Conservation (phyloP, 2,329 filamentous ascomycete species). For the Aspergillus melleus region DNA sequence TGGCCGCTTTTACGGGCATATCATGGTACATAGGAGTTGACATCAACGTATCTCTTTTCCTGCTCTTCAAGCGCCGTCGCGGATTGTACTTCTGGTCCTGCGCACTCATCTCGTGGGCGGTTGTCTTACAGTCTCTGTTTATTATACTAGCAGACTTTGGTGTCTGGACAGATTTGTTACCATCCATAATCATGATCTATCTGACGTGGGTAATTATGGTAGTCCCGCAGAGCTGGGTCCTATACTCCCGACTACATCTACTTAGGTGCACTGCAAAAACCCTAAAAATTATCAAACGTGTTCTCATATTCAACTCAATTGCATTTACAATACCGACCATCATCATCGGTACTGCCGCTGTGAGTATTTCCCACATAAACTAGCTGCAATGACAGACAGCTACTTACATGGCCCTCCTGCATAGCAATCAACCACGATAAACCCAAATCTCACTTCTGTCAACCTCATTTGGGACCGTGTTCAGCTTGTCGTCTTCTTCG, state of each 20-base stretch:
- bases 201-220: conserved; percentile 3
- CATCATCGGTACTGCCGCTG: background rate
- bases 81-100: background rate
- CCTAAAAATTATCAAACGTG: background rate
- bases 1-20: background rate
- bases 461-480: background rate
- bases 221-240: conserved; percentile 7
- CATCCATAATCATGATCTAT: background rate
- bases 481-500: background rate
- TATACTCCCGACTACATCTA: conserved; percentile 8
- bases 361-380: too few relatives aligned
- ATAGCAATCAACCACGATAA: background rate
- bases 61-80: background rate
- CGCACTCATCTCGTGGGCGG: background rate
- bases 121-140: background rate
- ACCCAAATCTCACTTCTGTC: background rate
- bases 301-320: background rate
- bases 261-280: background rate
- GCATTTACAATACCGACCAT: background rate
- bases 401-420: too few relatives aligned
- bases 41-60: background rate
- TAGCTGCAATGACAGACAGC: too few relatives aligned
- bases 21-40: background rate
- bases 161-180: background rate
- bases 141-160: background rate